Conservation (phyloP, 2,329 filamentous ascomycete genomes). For the Scorias spongiosa region DNA sequence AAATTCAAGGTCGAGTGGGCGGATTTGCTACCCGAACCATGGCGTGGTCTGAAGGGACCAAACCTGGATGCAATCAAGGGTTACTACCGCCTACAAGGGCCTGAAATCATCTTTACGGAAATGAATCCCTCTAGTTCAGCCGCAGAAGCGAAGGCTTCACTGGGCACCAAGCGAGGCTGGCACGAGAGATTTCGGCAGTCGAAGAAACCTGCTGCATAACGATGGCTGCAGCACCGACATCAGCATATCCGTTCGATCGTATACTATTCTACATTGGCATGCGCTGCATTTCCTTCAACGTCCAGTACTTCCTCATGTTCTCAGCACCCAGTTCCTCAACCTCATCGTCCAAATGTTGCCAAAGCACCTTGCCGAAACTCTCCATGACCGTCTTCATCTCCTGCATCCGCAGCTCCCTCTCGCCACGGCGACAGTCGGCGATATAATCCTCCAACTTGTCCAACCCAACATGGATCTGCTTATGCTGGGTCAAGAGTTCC, state of each 20-base stretch:
- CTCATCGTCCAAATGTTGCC: slow-evolving; percentile 74
- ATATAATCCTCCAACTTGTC: slow-evolving; percentile 20
- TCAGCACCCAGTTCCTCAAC: slow-evolving; percentile 64
- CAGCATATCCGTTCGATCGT: not conserved
- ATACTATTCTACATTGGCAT: slow-evolving; percentile 45
- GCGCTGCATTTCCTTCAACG: slow-evolving; percentile 52
- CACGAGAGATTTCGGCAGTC: slow-evolving; percentile 23
- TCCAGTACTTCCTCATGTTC: slow-evolving; percentile 81
- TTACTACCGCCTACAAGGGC: slow-evolving; percentile 6
- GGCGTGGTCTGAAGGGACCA: slow-evolving; percentile 4
- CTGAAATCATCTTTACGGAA: not conserved
- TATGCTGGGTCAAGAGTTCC: slow-evolving; percentile 59
- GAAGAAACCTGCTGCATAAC: slow-evolving; percentile 11
- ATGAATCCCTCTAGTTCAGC: not conserved
- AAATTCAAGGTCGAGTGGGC: slow-evolving; percentile 24
- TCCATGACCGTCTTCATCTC: slow-evolving; percentile 61
- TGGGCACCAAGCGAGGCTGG: slow-evolving; percentile 22
- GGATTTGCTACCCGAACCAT: slow-evolving; percentile 4
- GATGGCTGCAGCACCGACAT: not conserved
- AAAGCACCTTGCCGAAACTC: slow-evolving; percentile 60
- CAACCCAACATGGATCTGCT: slow-evolving; percentile 53
- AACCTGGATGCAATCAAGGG: slow-evolving; percentile 13
- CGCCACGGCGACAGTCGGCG: slow-evolving; percentile 33
- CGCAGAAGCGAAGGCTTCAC: slow-evolving; percentile 8
- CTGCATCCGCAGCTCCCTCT: slow-evolving; percentile 40